Percentiles rank a stretch among this genome's conserved stretches.
These are phyloP conservation scores for Dioscorea cayenensis DNA, from an alignment of 116 monocot species.

Conservation along the genomic window DNA sequence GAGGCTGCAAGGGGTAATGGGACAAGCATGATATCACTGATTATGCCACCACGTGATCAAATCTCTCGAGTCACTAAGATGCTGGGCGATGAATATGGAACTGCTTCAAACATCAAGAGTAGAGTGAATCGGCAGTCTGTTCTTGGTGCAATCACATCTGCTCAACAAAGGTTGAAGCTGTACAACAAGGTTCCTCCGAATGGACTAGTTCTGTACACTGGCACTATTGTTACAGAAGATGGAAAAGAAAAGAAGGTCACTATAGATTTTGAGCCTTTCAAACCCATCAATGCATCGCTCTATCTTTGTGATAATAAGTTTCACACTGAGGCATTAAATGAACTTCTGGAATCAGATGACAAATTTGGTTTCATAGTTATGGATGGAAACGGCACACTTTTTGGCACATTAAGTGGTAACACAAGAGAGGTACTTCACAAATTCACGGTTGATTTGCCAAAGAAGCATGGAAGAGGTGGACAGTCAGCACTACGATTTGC, in stretches of 20 bases:
- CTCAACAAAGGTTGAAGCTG: constrained; percentile 36
- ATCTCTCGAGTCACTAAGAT: constrained; percentile 34
- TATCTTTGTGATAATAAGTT: constrained; percentile 44
- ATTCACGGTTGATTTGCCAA: constrained; percentile 35
- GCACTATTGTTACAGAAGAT: constrained; percentile 35
- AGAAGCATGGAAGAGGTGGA: constrained; percentile 41
- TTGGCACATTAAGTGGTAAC: constrained; percentile 39
- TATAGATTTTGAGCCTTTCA: constrained; percentile 40
- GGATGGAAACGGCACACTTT: constrained; percentile 43
- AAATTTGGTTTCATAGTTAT: constrained; percentile 42
- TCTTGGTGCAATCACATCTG: constrained; percentile 35
- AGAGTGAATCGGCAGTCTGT: constrained; percentile 42
- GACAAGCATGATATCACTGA: constrained; percentile 40
- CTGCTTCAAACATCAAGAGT: constrained; percentile 44
- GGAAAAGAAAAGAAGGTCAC: constrained; percentile 37
- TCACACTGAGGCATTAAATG: constrained; percentile 32
- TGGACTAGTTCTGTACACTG: constrained; percentile 31
- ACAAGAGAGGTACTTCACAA: constrained; percentile 31
- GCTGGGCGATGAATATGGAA: constrained; percentile 46
- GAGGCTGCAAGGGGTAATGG: constrained; percentile 45
- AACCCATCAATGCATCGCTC: constrained; percentile 38
- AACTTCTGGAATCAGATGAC: constrained; percentile 35
- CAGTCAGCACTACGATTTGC: constrained; percentile 40
- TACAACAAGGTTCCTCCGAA: constrained; percentile 35
- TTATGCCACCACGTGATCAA: constrained; percentile 45